Evolutionary conservation across 352 stramenopile genomes (phyloP).

Genomic region (Phytopythium ostracodes): DNA sequence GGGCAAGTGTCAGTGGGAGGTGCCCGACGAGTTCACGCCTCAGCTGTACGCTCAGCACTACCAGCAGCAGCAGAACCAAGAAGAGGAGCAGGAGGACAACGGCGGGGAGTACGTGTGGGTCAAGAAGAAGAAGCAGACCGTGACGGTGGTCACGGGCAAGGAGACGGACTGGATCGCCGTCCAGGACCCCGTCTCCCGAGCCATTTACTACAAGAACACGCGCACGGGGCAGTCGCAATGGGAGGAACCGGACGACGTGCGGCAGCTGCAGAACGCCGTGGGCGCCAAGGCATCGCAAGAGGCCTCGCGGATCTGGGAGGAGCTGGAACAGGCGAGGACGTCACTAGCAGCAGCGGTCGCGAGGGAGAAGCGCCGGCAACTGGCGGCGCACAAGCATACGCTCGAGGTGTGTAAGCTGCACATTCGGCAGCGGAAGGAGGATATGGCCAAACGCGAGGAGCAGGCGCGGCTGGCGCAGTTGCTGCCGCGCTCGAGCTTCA

Average conservation of each 20-base stretch:
- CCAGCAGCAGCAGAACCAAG: slow-evolving; percentile 20
- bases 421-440: slow-evolving; percentile 41
- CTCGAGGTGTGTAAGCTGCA: slow-evolving; percentile 32
- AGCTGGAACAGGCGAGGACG: slow-evolving; percentile 38
- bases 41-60: slow-evolving; percentile 15
- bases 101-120: slow-evolving; percentile 66
- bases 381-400: slow-evolving; percentile 25
- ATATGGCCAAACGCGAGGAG: slow-evolving; percentile 53
- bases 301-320: slow-evolving; percentile 50
- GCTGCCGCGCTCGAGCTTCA: slow-evolving; percentile 60
- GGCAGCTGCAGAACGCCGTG: slow-evolving; percentile 43
- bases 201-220: slow-evolving; percentile 75
- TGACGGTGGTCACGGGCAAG: slow-evolving; percentile 57
- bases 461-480: slow-evolving; percentile 52
- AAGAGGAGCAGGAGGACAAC: slow-evolving; percentile 30
- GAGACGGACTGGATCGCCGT: slow-evolving; percentile 60
- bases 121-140: slow-evolving; percentile 68
- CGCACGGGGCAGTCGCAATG: slow-evolving; percentile 62
- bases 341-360: slow-evolving; percentile 36
- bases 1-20: slow-evolving; percentile 64
- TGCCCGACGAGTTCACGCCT: slow-evolving; percentile 30
- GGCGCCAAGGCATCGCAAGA: slow-evolving; percentile 50
- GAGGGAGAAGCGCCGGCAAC: slow-evolving; percentile 37
- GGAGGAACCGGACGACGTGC: slow-evolving; percentile 62
- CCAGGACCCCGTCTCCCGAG: slow-evolving; percentile 45